These are phyloP conservation scores for Rosellinia necatrix DNA, from an alignment of 2,329 filamentous ascomycete species.

Conservation along the genomic window DNA sequence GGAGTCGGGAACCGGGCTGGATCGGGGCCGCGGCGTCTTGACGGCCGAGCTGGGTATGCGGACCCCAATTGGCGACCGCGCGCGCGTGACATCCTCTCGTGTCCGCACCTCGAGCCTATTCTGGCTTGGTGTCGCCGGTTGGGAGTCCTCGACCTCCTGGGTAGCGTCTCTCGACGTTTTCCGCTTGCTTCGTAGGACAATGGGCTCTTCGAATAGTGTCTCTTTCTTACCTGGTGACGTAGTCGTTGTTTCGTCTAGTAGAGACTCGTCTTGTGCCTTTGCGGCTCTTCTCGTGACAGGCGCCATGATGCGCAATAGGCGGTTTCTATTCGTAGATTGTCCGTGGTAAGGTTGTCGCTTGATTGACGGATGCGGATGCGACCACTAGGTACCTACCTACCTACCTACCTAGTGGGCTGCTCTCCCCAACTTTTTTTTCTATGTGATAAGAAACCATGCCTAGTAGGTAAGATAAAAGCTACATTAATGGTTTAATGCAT, in stretches of 20 bases:
- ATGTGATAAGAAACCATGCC: too few relatives aligned
- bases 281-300: conserved; percentile 36
- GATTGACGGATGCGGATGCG: not conserved
- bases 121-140: conserved; percentile 26
- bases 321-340: not conserved
- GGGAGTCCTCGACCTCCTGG: conserved; percentile 3
- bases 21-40: conserved; percentile 25
- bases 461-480: conserved; percentile 27
- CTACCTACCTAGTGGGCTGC: conserved; percentile 17
- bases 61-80: conserved; percentile 32
- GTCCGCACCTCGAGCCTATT: conserved; percentile 35
- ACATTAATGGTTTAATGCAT: not conserved
- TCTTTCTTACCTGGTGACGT: conserved; percentile 1
- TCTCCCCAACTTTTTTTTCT: conserved; percentile 19
- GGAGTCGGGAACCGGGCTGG: conserved; percentile 32
- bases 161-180: conserved; percentile 21
- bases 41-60: conserved; percentile 32
- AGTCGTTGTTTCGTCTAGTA: not conserved
- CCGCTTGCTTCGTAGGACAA: conserved; percentile 28
- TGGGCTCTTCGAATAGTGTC: conserved; percentile 21
- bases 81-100: conserved; percentile 25
- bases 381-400: too few relatives aligned
- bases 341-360: not conserved
- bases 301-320: conserved; percentile 26
- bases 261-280: conserved; percentile 16